Percentiles rank a stretch among this genome's conserved stretches.
These are phyloP conservation scores for Clathrus columnatus DNA, from an alignment of 768 basidiomycete genomes.

Conservation along the genomic window DNA sequence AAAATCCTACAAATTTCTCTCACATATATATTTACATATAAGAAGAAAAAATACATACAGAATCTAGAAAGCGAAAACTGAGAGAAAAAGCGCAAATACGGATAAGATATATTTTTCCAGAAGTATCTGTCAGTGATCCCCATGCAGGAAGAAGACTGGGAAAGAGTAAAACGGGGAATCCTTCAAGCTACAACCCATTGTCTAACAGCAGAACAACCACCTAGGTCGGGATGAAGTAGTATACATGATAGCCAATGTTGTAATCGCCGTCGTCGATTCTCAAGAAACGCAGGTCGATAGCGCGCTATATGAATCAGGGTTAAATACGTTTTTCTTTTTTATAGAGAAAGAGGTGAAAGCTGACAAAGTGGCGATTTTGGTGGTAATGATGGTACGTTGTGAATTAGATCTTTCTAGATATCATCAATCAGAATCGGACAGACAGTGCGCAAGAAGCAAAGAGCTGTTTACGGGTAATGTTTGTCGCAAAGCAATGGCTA, in stretches of 20 bases:
- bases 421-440: background rate
- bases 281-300: slow-evolving; percentile 60
- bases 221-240: slow-evolving; percentile 62
- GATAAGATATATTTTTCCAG: no score
- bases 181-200: slow-evolving; percentile 50
- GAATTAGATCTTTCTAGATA: slow-evolving; percentile 34
- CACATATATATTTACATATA: no score
- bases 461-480: slow-evolving; percentile 41
- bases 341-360: background rate
- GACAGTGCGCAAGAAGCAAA: background rate
- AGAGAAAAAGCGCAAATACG: no score
- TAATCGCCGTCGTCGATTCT: slow-evolving; percentile 47
- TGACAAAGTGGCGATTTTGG: slow-evolving; percentile 62
- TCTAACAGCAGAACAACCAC: slow-evolving; percentile 49
- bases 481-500: slow-evolving; percentile 38
- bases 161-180: no score
- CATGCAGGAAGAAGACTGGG: no score
- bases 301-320: background rate
- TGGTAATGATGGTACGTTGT: slow-evolving; percentile 50
- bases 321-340: background rate
- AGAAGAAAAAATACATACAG: no score
- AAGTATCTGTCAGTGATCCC: no score
- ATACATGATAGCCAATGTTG: slow-evolving; percentile 61
- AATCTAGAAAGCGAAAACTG: no score
- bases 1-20: no score